phyloP scores from a whole-genome alignment of 768 basidiomycete genomes.

The Pleurotus platypus region DNA sequence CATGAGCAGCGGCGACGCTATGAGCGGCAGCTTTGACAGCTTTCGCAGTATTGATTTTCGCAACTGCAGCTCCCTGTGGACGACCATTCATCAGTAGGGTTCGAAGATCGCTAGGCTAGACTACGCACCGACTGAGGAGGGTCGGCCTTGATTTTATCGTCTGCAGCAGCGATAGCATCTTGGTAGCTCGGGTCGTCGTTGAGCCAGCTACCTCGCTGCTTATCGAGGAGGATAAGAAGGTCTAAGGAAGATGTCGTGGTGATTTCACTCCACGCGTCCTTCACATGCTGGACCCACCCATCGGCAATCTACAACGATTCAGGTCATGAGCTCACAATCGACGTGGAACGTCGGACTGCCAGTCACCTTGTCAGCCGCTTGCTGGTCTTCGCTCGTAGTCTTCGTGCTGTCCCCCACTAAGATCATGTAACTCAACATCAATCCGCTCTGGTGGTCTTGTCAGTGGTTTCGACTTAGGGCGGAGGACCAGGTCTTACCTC shows the following conservation, averaged over 20 bases:
- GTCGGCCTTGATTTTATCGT: neutral
- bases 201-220: neutral
- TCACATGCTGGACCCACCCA: neutral
- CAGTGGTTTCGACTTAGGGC: neutral
- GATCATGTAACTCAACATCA: neutral
- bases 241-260: neutral
- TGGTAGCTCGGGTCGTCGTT: slow-evolving; percentile 4
- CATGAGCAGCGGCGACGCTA: neutral
- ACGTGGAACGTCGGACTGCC: neutral
- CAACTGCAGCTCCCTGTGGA: neutral
- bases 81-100: neutral
- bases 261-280: neutral
- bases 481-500: neutral
- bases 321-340: neutral
- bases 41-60: neutral
- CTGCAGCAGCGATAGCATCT: slow-evolving; percentile 2
- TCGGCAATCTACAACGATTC: neutral
- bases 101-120: neutral
- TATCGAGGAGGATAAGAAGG: slow-evolving; percentile 1
- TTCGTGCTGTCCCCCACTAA: neutral
- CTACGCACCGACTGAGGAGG: neutral
- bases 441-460: neutral
- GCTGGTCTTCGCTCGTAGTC: neutral
- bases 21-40: slow-evolving; percentile 4
- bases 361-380: neutral